Base-by-base conservation (phyloP, 495 filamentous ascomycete species). In the Penicillium maclennaniae region DNA sequence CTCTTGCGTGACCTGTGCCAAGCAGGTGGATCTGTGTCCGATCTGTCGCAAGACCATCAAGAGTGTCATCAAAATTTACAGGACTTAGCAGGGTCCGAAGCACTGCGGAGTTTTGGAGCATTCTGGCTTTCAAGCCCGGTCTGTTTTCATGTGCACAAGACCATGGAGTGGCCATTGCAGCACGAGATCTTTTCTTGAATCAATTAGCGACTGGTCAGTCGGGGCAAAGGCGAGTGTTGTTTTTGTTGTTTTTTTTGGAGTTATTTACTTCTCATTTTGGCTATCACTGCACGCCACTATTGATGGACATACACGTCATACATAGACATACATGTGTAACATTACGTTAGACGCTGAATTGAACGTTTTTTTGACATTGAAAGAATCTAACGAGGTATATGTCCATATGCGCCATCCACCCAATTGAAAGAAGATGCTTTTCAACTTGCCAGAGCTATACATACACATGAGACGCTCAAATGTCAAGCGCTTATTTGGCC, bases 1-100 rank as follows among this genome's bases (percentile, higher is more conserved):
- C 45, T 80, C 84, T 2, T 87, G 84, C 52, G 69, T 83, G 51
- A 74, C 72, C 19, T 87, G 84, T 56, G 84, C 84, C 27, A 76
- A 74, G 43, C 76, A 79, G 60, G 75, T 87, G n/a, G 81, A 84
- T 28, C 68, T 72, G 39, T 87, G 84, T 60, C 84, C 84, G 42
- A 79, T 87, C 46, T 87, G 84, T 57, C 75, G 84, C 54, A 80
- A 79, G 71, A 72, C 67, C 49, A 81, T 87, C 41, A 63, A 77
- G 57, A 78, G 63, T 43, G 79, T 82, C 36, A 76, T 85, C 50
- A 83, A 81, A 70, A 74, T 86, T 44, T 85, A 76, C 60, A 65
- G 68, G 51, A 79, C 73, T 51, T 77, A 58, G 53, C 53, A 12
- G 36, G 38, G 41, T 40, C 17, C 46, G 23, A 41, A 28, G 43